These are phyloP conservation scores for Hanseniaspora clermontiae DNA, from an alignment of 805 yeast species.

Conservation along the genomic window DNA sequence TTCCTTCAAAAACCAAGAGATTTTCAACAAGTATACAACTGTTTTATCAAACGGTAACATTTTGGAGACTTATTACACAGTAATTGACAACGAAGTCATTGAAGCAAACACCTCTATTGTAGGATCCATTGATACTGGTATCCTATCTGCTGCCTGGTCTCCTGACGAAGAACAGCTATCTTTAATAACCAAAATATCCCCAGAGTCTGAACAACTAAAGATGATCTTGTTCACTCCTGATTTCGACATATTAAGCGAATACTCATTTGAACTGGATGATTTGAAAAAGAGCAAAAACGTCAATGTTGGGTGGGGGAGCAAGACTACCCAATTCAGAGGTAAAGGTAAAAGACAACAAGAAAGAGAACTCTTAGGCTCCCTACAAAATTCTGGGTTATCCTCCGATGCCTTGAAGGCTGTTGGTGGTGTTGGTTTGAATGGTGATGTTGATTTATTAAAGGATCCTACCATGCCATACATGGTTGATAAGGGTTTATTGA, in stretches of 20 bases:
- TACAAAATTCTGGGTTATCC: conserved; percentile 41
- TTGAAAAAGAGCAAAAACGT: conserved; percentile 65
- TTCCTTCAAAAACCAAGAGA: conserved; percentile 57
- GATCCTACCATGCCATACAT: conserved; percentile 81
- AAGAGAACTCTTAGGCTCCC: conserved; percentile 41
- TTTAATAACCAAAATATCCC: conserved; percentile 46
- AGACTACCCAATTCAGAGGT: conserved; percentile 93
- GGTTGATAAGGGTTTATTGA: conserved; percentile 54
- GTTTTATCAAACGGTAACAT: conserved; percentile 70
- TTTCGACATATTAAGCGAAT: conserved; percentile 70
- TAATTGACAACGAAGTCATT: conserved; percentile 33
- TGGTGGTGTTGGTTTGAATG: conserved; percentile 25
- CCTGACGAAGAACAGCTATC: conserved; percentile 80
- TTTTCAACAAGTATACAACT: conserved; percentile 50
- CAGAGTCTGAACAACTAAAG: conserved; percentile 23
- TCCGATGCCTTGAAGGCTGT: conserved; percentile 25
- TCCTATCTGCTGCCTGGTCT: conserved; percentile 70
- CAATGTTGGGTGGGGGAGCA: conserved; percentile 96
- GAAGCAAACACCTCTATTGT: conserved; percentile 41
- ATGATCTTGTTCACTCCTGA: conserved; percentile 56
- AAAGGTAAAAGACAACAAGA: conserved; percentile 74
- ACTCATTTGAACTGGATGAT: conserved; percentile 46
- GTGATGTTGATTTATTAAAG: conserved; percentile 50
- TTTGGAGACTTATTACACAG: conserved; percentile 48
- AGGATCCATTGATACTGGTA: conserved; percentile 70